Evolutionary conservation across 495 filamentous ascomycete genomes (phyloP), one percentile per base, ranked within the genome.

Genomic region (Trichoderma virens): DNA sequence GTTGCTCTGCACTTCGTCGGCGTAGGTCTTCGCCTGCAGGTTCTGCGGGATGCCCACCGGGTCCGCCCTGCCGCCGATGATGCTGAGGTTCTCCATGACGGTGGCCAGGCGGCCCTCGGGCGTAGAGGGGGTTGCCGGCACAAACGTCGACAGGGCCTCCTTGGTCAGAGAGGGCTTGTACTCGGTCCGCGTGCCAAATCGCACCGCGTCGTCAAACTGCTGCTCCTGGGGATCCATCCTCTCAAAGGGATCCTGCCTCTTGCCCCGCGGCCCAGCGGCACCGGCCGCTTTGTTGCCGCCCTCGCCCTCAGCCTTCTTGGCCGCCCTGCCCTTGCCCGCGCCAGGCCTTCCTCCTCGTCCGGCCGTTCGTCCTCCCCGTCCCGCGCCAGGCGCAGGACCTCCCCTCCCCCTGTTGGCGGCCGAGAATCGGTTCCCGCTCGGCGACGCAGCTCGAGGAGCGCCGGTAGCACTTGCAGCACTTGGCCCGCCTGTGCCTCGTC

Each of bases 91-190:
- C 34, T 65, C 32, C 51, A 60, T 20, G 5, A 39, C 51, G 5
- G 63, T 8, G 8, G 63, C 51, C 54, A 60, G 20, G 25, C 54
- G 32, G 13, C 34, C 2, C 56, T 38, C 54, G 54, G 4, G 20
- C 8, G 61, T 5, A 65, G 72, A 76, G 3, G 73, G 62, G 32
- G 59, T 47, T 25, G 70, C 74, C 18, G 72, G 72, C 25, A 69
- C 67, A 34, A 76, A 64, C 5, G 73, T 39, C 27, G 71, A 66
- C 72, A 77, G 75, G 34, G 18, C 5, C 61, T 62, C 61, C 59
- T 61, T 63, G 6, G 68, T 68, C 43, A 77, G 14, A 3, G 65
- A 73, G 6, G 66, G 59, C 65, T 70, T 70, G 30, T 76, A 68
- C 43, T 67, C 66, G 39, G 67, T 68, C 51, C 30, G 39, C 32